A percentile compares a stretch with the other conserved stretches of the same genome.
Conservation (phyloP, 1,139 yeast genomes). For the Suhomyces anneliseae region DNA sequence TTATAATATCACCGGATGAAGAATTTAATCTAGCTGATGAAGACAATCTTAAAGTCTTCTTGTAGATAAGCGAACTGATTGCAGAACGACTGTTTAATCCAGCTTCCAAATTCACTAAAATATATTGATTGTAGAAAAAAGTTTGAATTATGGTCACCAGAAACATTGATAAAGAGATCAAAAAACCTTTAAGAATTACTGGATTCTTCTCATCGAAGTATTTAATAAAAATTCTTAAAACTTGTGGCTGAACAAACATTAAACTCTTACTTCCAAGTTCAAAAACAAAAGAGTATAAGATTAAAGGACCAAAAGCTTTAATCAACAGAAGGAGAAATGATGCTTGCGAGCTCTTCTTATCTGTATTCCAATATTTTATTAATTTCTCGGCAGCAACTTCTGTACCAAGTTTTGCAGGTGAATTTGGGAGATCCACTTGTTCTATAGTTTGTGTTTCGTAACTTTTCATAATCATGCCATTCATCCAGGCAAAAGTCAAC, state of each 20-base stretch:
- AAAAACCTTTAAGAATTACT: slow-evolving; percentile 51
- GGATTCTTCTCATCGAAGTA: slow-evolving; percentile 42
- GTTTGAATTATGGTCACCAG: slow-evolving; percentile 46
- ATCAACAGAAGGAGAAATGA: slow-evolving; percentile 46
- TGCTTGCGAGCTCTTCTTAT: slow-evolving; percentile 12
- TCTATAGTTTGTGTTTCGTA: slow-evolving; percentile 48
- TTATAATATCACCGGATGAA: slow-evolving; percentile 58
- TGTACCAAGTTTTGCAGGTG: slow-evolving; percentile 52
- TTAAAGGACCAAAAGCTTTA: slow-evolving; percentile 49
- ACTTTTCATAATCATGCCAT: slow-evolving; percentile 50
- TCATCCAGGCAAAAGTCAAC: slow-evolving; percentile 65
- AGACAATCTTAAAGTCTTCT: slow-evolving; percentile 51
- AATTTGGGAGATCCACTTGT: slow-evolving; percentile 53
- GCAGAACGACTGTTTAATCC: slow-evolving; percentile 54
- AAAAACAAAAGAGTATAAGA: slow-evolving; percentile 41
- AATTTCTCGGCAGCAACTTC: slow-evolving; percentile 20
- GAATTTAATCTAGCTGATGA: slow-evolving; percentile 44
- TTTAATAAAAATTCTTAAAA: slow-evolving; percentile 49
- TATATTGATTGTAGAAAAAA: slow-evolving; percentile 50
- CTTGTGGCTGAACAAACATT: slow-evolving; percentile 57
- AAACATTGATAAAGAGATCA: slow-evolving; percentile 54
- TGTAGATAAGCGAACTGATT: slow-evolving; percentile 49
- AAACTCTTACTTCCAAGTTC: slow-evolving; percentile 48
- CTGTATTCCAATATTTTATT: slow-evolving; percentile 19
- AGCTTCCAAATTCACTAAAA: slow-evolving; percentile 51